Conservation (phyloP, 805 yeast genomes). For the Nakazawaea laoshanensis region DNA sequence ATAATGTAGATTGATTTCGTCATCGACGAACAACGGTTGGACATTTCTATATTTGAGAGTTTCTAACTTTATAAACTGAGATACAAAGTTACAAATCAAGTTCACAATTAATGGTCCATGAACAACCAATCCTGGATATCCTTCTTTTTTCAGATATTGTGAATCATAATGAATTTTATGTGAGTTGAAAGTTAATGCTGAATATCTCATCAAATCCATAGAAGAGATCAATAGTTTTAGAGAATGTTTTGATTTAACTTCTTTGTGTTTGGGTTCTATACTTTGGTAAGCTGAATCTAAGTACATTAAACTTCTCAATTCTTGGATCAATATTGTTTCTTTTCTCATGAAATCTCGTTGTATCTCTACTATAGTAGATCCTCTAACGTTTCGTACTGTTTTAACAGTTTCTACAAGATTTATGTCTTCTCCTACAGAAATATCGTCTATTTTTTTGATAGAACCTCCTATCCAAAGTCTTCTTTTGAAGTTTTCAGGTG, state of each 20-base stretch:
- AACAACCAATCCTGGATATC: constrained; percentile 51
- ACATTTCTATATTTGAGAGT: constrained; percentile 41
- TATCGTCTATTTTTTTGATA: constrained; percentile 28
- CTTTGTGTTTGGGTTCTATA: not conserved
- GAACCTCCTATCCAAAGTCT: constrained; percentile 80
- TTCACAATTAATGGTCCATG: constrained; percentile 81
- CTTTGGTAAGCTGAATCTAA: constrained; percentile 29
- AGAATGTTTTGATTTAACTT: constrained; percentile 15
- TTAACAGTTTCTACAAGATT: constrained; percentile 46
- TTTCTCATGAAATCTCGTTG: constrained; percentile 33
- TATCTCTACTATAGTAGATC: constrained; percentile 43
- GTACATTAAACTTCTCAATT: constrained; percentile 55
- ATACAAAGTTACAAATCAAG: constrained; percentile 46
- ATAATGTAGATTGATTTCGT: constrained; percentile 22
- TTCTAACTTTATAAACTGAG: constrained; percentile 23
- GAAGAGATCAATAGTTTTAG: constrained; percentile 28
- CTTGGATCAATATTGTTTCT: constrained; percentile 28
- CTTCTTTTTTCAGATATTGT: constrained; percentile 48
- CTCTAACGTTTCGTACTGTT: constrained; percentile 7
- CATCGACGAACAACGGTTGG: constrained; percentile 39
- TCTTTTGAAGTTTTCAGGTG: constrained; percentile 48
- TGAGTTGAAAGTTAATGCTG: constrained; percentile 73
- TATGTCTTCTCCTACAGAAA: constrained; percentile 28
- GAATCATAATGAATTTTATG: constrained; percentile 77
- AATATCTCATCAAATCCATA: constrained; percentile 48